Percentiles rank a stretch among this genome's conserved stretches.
phyloP scores from a whole-genome alignment of 768 basidiomycete genomes.

The Candolleomyces eurysporus region DNA sequence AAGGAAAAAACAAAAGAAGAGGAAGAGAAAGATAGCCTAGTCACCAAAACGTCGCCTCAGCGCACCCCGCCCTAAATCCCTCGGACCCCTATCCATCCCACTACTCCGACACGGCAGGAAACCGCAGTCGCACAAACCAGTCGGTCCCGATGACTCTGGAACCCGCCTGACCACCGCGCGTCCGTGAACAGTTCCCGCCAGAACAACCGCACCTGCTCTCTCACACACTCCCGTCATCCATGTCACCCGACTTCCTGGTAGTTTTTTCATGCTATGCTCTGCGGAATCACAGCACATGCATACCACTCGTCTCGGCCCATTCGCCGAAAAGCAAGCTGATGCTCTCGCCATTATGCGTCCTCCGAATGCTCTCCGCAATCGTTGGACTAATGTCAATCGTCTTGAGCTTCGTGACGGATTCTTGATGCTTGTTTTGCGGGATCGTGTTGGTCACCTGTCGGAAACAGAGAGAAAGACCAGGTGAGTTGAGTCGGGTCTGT shows the following conservation, averaged over 20 bases:
- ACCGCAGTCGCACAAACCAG: neutral
- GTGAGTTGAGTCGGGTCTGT: constrained; percentile 3
- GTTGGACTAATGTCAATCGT: constrained; percentile 90
- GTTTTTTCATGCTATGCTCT: neutral
- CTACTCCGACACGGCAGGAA: neutral
- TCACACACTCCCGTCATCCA: no score
- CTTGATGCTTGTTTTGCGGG: constrained; percentile 73
- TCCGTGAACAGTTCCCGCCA: no score
- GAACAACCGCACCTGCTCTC: no score
- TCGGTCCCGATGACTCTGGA: no score
- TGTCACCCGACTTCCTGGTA: neutral
- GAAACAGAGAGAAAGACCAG: neutral
- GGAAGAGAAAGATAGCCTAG: neutral
- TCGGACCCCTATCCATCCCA: neutral
- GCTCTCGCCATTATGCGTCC: constrained; percentile 93
- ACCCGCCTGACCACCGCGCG: no score
- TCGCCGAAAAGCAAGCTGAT: constrained; percentile 87
- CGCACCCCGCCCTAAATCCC: neutral
- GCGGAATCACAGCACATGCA: constrained; percentile 30
- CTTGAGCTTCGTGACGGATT: constrained; percentile 69
- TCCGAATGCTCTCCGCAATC: constrained; percentile 92
- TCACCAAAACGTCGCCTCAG: neutral
- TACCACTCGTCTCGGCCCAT: constrained; percentile 57
- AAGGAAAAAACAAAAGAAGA: neutral
- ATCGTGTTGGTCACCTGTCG: constrained; percentile 90